Evolutionary conservation across 2,329 filamentous ascomycete species (phyloP).

Genomic region (Apiospora aurea): DNA sequence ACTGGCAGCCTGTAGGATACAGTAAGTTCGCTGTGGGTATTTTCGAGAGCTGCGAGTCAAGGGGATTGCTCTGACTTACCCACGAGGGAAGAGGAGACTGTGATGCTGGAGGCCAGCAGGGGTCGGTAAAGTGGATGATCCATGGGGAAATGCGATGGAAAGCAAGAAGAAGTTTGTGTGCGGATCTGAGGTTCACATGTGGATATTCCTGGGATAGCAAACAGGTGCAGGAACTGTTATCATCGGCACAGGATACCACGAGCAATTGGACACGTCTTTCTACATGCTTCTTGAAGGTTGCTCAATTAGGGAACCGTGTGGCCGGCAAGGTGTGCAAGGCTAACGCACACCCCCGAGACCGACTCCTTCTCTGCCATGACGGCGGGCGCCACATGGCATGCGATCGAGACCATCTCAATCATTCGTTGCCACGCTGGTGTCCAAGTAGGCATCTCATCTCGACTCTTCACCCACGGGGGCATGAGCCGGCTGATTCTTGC

Average conservation of each 20-base stretch:
- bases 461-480: too few relatives aligned
- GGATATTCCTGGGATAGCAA: neutral
- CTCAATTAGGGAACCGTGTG: neutral
- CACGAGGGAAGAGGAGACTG: neutral
- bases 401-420: neutral
- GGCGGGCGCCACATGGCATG: neutral
- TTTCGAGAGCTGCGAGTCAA: neutral
- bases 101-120: neutral
- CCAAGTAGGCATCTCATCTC: too few relatives aligned
- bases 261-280: too few relatives aligned
- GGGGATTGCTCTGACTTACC: neutral
- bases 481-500: too few relatives aligned
- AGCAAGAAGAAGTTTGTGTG: neutral
- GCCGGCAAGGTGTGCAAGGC: neutral
- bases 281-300: too few relatives aligned
- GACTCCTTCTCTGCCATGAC: neutral
- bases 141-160: neutral
- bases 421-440: neutral
- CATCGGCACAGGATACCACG: too few relatives aligned
- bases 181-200: neutral
- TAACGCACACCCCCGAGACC: too few relatives aligned
- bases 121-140: neutral
- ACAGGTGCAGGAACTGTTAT: too few relatives aligned
- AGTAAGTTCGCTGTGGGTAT: neutral
- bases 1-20: neutral